Base-by-base conservation (phyloP, 2,329 filamentous ascomycete genomes). In the Thermothelomyces thermophilus region DNA sequence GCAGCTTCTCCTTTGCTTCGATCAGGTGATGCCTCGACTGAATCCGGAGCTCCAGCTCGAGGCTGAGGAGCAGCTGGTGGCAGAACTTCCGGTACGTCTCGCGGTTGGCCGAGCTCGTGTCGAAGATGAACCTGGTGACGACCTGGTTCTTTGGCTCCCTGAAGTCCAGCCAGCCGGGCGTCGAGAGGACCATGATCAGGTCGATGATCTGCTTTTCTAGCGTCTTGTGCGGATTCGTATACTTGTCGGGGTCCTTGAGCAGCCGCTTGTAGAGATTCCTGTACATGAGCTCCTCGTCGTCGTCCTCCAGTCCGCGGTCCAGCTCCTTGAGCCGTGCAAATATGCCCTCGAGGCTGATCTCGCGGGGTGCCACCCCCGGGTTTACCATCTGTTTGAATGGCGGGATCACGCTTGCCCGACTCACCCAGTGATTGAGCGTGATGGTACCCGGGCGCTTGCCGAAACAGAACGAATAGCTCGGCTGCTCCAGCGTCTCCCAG, bases 401-500 rank as follows among this genome's bases (percentile, higher is more conserved):
- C 17, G 79, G 77, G 5, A 76, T 63, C 28, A 67, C 72, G 50
- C 82, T 83, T 16, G 75, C 78, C 55, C 77, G 71, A 48, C 76
- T 74, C 11, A 79, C 77, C 77, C 83, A 88, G 55, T 82, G 78
- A 58, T 86, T 87, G 44, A 90, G 68, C 0, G 84, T 87, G 45
- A 86, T 77, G 1, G 85, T 89, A 5, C 86, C 86, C 0, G 84
- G 80, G 19, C 78, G 73, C 43, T 71, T 70, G 11, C 86, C 86
- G 64, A 80, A 84, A 56, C 75, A 78, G 62, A 85, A 86, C 0
- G 80, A 74, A 65, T 82, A 81, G 62, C 83, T 87, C 4, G 86
- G 86, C 60, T 88, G 84, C 62, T 90, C 86, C 22, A 89, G 70
- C 1, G 84, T 83, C 54, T 84, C 78, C 85, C 82, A 88, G 2